Base-by-base conservation (phyloP, 2,329 filamentous ascomycete genomes). In the Plectosphaerella cucumerina region DNA sequence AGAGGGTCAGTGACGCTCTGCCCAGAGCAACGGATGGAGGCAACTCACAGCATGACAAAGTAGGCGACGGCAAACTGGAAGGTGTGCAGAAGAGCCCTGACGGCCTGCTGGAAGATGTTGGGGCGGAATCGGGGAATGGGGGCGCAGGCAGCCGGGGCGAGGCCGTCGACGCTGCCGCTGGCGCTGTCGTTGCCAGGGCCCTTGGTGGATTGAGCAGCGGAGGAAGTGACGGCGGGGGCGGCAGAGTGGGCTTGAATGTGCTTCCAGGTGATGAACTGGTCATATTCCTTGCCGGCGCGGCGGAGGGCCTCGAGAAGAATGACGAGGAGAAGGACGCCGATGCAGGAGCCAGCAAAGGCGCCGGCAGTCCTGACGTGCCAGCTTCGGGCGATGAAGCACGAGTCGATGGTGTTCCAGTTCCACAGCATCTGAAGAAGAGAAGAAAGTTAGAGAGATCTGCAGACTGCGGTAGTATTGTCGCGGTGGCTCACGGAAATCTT, bases 301-400 rank as follows among this genome's bases (percentile, higher is more conserved):
- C 90, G 86, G 20, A 94, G 76, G 51, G 85, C 72, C 63, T 94
- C 89, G 58, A 94, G 84, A 6, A 70, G 61, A 48, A 93, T 77
- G 58, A 88, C 86, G 49, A 95, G 82, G n/a, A 86, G 71, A 54
- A 90, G 74, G 34, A 90, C 84, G 53, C 87, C 89, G 62, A 95
- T 85, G 70, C 89, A 94, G 48, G 85, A 87, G 20, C 86, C 89
- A 45, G 86, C 89, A 63, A 95, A 93, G 78, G 86, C 86, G 65
- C 79, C 84, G 3, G 67, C 70, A 21, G 84, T 86, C 15, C 72
- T 84, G 65, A 93, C 80, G 61, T 84, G 84, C 89, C 89, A 94
- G 20, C 77, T 74, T 8, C 65, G 59, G 21, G 86, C 71, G 62
- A 94, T 78, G 76, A 94, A 93, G 69, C 84, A 90, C 18, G 84